Conservation (phyloP, 2,329 filamentous ascomycete species). For the Ceratocystis colombiana region DNA sequence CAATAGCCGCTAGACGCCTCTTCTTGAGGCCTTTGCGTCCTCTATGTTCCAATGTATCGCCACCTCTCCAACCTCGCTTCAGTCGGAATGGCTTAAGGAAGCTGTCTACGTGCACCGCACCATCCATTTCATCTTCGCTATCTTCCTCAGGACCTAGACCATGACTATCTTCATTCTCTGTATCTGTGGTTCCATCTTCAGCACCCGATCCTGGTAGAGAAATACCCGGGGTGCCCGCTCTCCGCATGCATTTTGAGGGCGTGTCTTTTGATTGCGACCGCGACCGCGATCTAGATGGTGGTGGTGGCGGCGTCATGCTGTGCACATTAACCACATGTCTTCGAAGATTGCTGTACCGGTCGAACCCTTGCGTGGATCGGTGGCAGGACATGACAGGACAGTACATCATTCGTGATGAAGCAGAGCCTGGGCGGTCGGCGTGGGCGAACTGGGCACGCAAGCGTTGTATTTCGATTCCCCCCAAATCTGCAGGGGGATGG, state of each 20-base stretch:
- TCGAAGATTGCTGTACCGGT: slow-evolving; percentile 33
- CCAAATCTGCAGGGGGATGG: slow-evolving; percentile 26
- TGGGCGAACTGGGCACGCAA: slow-evolving; percentile 4
- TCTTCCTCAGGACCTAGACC: slow-evolving; percentile 31
- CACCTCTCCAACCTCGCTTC: slow-evolving; percentile 40
- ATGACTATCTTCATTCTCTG: slow-evolving; percentile 21
- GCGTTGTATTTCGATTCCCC: not conserved
- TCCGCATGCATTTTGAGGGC: slow-evolving; percentile 31
- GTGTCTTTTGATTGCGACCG: slow-evolving; percentile 33
- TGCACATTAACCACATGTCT: slow-evolving; percentile 36
- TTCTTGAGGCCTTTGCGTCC: slow-evolving; percentile 25
- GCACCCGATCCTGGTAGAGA: slow-evolving; percentile 3
- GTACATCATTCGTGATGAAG: slow-evolving; percentile 29
- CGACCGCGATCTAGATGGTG: slow-evolving; percentile 13
- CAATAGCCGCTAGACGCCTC: slow-evolving; percentile 16
- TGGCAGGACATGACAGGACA: slow-evolving; percentile 35
- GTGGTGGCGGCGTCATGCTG: slow-evolving; percentile 27
- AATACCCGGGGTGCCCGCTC: slow-evolving; percentile 13
- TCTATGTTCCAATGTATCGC: slow-evolving; percentile 29
- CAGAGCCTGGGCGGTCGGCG: not conserved
- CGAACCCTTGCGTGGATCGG: slow-evolving; percentile 34
- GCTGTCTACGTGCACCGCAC: slow-evolving; percentile 58
- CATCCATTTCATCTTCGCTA: slow-evolving; percentile 46
- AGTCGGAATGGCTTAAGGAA: slow-evolving; percentile 50
- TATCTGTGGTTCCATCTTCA: slow-evolving; percentile 15